phyloP scores from a whole-genome alignment of 1,284 basidiomycete species.

The Ceratobasidium sp. region DNA sequence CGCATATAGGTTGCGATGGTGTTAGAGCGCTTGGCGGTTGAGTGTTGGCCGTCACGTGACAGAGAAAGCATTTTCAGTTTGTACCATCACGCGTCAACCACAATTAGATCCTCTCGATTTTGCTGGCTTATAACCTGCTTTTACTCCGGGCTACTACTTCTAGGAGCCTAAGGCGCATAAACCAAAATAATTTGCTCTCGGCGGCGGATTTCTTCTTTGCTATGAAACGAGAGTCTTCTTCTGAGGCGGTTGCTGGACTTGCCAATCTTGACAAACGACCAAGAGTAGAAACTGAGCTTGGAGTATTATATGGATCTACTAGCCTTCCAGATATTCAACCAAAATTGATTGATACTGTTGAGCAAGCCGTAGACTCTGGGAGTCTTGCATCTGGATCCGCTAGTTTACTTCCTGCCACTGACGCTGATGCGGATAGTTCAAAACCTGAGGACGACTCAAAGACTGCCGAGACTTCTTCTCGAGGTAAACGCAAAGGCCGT shows the following conservation, averaged over 20 bases:
- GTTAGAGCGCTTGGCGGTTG: too few species aligned
- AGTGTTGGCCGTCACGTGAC: too few species aligned
- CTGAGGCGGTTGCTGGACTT: neutral
- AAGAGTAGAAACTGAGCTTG: constrained; percentile 6
- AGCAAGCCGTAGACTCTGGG: neutral
- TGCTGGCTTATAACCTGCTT: neutral
- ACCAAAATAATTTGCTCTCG: neutral
- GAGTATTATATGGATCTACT: neutral
- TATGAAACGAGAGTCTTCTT: constrained; percentile 41
- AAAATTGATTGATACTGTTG: neutral
- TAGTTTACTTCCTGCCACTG: neutral
- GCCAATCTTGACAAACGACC: constrained; percentile 26
- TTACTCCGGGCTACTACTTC: neutral
- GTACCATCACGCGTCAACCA: neutral
- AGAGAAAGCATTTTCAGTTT: neutral
- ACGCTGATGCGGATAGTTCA: neutral
- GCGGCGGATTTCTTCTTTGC: neutral
- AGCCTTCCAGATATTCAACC: too few species aligned
- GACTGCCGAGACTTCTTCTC: neutral
- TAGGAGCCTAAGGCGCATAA: neutral
- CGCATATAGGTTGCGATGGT: too few species aligned
- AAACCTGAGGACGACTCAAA: neutral
- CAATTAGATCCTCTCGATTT: neutral
- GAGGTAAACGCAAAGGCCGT: constrained; percentile 7
- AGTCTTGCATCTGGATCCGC: neutral